Conservation (phyloP, 73 alveolate species). For the Stentor coeruleus region DNA sequence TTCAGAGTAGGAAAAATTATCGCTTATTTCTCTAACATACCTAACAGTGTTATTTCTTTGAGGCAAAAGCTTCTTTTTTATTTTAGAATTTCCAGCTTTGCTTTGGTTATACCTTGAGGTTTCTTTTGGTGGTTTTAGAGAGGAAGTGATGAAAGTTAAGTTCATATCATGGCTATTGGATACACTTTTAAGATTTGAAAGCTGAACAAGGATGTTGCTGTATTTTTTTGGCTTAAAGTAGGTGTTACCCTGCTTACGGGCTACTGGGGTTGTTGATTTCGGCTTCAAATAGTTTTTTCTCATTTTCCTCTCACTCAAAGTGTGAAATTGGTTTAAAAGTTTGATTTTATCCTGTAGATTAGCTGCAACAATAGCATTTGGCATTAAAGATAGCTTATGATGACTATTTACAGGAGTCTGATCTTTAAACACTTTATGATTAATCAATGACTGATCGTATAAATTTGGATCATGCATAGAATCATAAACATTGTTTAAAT, state of each 20-base stretch:
- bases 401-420: neutral
- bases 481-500: neutral
- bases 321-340: neutral
- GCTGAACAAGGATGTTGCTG: neutral
- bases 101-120: too few relatives aligned
- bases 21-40: too few relatives aligned
- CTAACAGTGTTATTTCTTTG: too few relatives aligned
- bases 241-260: neutral
- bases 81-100: too few relatives aligned
- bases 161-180: neutral
- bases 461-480: neutral
- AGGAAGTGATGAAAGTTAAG: neutral
- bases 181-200: too few relatives aligned
- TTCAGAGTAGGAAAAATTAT: too few relatives aligned
- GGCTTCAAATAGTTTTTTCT: neutral
- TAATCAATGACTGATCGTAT: neutral
- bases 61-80: too few relatives aligned
- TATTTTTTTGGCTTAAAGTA: neutral
- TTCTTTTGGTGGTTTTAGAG: too few relatives aligned
- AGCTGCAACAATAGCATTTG: neutral
- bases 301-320: neutral
- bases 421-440: neutral
- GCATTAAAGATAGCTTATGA: neutral
- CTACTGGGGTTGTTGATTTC: neutral
- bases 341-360: neutral